A percentile compares a stretch with the other conserved stretches of the same genome.
Evolutionary conservation across 345 rosid genomes (phyloP).

Genomic region (Melastoma malabathricum): DNA sequence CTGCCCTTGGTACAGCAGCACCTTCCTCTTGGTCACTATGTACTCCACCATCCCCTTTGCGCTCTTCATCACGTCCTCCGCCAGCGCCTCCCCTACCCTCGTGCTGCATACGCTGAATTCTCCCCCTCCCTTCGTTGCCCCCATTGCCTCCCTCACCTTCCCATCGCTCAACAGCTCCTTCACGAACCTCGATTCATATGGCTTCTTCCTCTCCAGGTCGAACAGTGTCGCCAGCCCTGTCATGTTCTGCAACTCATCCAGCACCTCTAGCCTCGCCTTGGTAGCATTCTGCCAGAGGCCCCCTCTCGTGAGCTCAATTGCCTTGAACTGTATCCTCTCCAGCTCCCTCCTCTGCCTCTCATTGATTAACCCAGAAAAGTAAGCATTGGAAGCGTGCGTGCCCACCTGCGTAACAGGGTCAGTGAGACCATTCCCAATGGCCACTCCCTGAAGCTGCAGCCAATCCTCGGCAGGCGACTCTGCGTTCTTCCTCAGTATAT

Average conservation of each 20-base stretch:
- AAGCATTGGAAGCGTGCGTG: conserved; percentile 45
- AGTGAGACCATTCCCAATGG: conserved; percentile 71
- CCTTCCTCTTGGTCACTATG: conserved; percentile 31
- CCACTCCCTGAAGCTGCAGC: conserved; percentile 51
- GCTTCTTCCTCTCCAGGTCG: conserved; percentile 32
- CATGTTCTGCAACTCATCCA: conserved; percentile 34
- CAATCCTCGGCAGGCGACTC: conserved; percentile 12
- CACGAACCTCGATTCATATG: conserved; percentile 34
- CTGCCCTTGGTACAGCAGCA: conserved; percentile 59
- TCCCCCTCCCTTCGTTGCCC: conserved; percentile 27
- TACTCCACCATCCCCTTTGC: conserved; percentile 47
- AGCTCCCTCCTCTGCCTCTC: conserved; percentile 46
- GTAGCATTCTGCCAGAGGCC: conserved; percentile 56
- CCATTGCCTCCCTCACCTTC: conserved; percentile 33
- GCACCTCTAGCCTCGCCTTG: conserved; percentile 24
- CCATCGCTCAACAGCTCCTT: conserved; percentile 19
- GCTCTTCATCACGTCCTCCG: conserved; percentile 62
- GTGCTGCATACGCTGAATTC: conserved; percentile 40
- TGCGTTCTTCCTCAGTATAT: conserved; percentile 37
- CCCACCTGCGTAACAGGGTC: conserved; percentile 48
- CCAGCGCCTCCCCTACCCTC: conserved; percentile 22
- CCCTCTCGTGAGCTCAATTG: conserved; percentile 22
- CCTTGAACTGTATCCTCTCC: conserved; percentile 38
- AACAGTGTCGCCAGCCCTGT: conserved; percentile 61
- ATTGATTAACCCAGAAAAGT: conserved; percentile 49